A percentile compares a stretch with the other conserved stretches of the same genome.
These are phyloP conservation scores for Sophora flavescens DNA, from an alignment of 306 rosid species.

Conservation along the genomic window DNA sequence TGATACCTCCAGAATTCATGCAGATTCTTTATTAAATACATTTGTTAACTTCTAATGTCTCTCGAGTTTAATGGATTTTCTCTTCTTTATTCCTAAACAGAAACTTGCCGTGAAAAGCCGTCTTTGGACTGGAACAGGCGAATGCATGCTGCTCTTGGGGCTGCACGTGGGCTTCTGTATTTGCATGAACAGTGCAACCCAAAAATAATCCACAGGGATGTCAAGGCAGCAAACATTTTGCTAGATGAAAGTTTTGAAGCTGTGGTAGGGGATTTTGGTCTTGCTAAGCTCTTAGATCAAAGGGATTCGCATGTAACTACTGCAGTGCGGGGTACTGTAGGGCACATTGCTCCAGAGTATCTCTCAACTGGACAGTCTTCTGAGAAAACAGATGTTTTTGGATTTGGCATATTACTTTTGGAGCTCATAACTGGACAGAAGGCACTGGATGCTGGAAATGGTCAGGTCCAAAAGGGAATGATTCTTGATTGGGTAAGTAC, in stretches of 20 bases:
- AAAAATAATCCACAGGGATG: conserved; percentile 94
- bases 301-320: conserved; percentile 98
- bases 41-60: background rate
- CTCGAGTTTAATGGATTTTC: conserved; percentile 21
- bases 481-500: conserved; percentile 87
- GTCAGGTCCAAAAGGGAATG: conserved; percentile 94
- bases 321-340: conserved; percentile 95
- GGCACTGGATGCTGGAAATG: conserved; percentile 89
- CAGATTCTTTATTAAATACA: background rate
- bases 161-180: conserved; percentile 93
- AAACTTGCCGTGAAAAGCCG: conserved; percentile 71
- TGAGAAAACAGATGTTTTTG: conserved; percentile 93
- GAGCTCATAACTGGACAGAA: conserved; percentile 94
- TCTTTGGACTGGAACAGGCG: conserved; percentile 93
- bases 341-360: conserved; percentile 95
- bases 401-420: conserved; percentile 91
- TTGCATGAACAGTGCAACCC: conserved; percentile 96
- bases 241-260: conserved; percentile 94
- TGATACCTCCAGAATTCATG: conserved; percentile 13
- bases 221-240: conserved; percentile 96
- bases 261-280: conserved; percentile 97
- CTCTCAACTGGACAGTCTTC: conserved; percentile 97
- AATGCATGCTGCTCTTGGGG: conserved; percentile 73
- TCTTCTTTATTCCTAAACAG: conserved; percentile 54
- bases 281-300: conserved; percentile 92